Base-by-base conservation (phyloP, 192 early-diverging fungal genomes). In the Obelidium mucronatum region DNA sequence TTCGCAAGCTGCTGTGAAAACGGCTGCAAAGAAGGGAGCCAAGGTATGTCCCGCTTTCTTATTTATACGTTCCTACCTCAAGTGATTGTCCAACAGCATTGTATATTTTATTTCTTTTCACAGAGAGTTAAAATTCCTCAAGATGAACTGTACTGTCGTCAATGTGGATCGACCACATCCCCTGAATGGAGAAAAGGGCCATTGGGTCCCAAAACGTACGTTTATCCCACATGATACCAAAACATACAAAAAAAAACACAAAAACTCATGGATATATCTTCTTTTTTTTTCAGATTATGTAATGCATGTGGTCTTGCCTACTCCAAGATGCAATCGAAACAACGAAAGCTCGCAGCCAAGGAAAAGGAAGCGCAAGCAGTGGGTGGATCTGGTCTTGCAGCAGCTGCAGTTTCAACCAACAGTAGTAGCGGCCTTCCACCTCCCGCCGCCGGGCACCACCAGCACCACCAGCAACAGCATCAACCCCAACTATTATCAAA, bases 121-220 rank as follows among this genome's bases (percentile, higher is more conserved):
- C 28, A 67, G 65, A 67, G 34, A 44, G 65, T 67, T 26, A 75
- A 75, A 64, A 59, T 72, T 15, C 73, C 69, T 19, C 44, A 26
- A 24, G 80, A 81, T 66, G 85, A 86, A 53, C 55, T 86, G 11
- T 86, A 84, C 52, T 86, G 85, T 64, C 80, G 79, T 22, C 85
- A 84, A 64, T 86, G 85, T 58, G 85, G 85, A 22, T 82, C 79
- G 13, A 86, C 85, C 35, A 51, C 44, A 22, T 80, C 78, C 6
- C 85, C 85, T 13, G 85, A 86, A 64, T 86, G 85, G 85, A 74
- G 85, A 22, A 81, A 81, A 59, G 85, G 85, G 2, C 85, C 85
- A 15, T 48, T 61, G 2, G 85, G 85, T 26, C 85, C 85, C 2
- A 86, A 86, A 65, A 86, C 85, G 85, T 85, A 64, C 76, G 71